phyloP scores from a whole-genome alignment of 805 yeast species.

The Metahyphopichia silvanorum region DNA sequence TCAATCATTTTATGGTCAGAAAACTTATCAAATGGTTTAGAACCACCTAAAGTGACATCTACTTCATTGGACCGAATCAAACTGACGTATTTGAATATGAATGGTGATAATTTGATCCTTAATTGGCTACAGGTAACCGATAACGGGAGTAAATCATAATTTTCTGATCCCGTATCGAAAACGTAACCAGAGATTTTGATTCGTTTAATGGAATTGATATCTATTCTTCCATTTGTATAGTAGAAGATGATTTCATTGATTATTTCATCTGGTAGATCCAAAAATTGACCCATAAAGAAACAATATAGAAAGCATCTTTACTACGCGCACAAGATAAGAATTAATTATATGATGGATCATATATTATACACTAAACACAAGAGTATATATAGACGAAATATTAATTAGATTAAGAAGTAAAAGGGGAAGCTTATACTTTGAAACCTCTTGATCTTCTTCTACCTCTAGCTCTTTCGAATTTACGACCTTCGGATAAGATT shows the following conservation, averaged over 20 bases:
- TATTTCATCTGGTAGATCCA: constrained; percentile 18
- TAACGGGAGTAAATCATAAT: constrained; percentile 16
- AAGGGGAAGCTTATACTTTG: constrained; percentile 78
- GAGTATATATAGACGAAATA: constrained; percentile 2
- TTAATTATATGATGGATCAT: no score
- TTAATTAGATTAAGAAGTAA: constrained; percentile 2
- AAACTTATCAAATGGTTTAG: constrained; percentile 15
- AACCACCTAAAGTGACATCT: constrained; percentile 21
- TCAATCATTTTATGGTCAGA: constrained; percentile 15
- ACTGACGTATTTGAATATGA: constrained; percentile 18
- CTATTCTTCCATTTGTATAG: constrained; percentile 9
- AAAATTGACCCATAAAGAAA: not conserved
- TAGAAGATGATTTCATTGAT: constrained; percentile 10
- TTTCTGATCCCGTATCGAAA: constrained; percentile 4
- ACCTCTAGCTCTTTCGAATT: constrained; percentile 99
- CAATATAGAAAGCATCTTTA: no score
- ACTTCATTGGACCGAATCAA: constrained; percentile 23
- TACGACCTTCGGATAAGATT: constrained; percentile 96
- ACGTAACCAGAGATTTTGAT: constrained; percentile 5
- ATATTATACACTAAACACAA: constrained; percentile 9
- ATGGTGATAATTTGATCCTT: constrained; percentile 16
- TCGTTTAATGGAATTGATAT: constrained; percentile 1
- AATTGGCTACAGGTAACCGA: constrained; percentile 21
- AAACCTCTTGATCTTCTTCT: constrained; percentile 98
- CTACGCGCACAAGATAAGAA: no score